phyloP scores from a whole-genome alignment of 306 rosid species.

The Gynostemma pentaphyllum region DNA sequence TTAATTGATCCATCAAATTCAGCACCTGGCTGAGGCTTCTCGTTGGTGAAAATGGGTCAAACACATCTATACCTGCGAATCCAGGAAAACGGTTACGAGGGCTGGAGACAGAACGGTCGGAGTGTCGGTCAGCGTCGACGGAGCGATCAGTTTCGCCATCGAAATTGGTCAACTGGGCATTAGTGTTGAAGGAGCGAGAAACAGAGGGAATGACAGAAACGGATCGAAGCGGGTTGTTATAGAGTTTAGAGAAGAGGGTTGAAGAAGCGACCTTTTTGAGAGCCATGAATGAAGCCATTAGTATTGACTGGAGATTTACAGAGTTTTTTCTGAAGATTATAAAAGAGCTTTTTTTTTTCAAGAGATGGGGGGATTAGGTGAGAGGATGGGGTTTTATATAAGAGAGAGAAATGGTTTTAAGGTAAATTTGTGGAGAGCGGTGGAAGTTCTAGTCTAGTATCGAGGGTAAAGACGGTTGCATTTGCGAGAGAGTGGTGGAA shows the following conservation, averaged over 20 bases:
- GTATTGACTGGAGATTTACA: neutral
- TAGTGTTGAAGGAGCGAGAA: slow-evolving; percentile 33
- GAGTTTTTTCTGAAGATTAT: neutral
- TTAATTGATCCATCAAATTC: slow-evolving; percentile 61
- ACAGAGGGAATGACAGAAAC: slow-evolving; percentile 16
- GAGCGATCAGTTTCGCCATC: slow-evolving; percentile 7
- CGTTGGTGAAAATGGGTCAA: slow-evolving; percentile 56
- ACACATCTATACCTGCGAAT: slow-evolving; percentile 46
- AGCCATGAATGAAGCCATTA: slow-evolving; percentile 23
- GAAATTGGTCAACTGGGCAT: slow-evolving; percentile 21
- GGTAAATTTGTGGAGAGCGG: no score
- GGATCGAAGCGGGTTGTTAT: slow-evolving; percentile 19
- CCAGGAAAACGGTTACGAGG: slow-evolving; percentile 18
- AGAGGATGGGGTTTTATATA: neutral
- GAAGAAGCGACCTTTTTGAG: slow-evolving; percentile 21
- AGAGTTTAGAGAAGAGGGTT: slow-evolving; percentile 10
- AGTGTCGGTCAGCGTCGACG: slow-evolving; percentile 15
- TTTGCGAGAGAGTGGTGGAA: slow-evolving; percentile 14
- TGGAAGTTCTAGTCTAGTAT: no score
- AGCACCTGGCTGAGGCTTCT: slow-evolving; percentile 68
- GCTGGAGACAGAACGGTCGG: slow-evolving; percentile 14
- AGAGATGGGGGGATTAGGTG: neutral
- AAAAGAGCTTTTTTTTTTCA: no score
- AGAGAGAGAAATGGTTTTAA: neutral
- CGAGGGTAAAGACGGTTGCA: neutral